Evolutionary conservation across 148 eudicot genomes (phyloP).

Genomic region (Fagopyrum homotropicum): DNA sequence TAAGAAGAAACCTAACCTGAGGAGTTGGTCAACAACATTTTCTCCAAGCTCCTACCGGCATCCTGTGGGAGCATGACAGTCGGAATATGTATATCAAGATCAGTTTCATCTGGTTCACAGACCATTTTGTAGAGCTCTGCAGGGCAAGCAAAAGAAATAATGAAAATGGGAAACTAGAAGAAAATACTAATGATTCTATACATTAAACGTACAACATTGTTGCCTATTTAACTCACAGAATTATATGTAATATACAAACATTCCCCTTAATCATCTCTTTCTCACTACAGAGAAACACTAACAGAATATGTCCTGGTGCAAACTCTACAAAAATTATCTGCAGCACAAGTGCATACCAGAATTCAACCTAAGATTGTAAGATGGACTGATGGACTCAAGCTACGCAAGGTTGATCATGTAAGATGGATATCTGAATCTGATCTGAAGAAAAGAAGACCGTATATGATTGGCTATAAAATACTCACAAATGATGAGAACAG

Average conservation of each 20-base stretch:
- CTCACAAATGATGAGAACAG: background rate
- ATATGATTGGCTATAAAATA: background rate
- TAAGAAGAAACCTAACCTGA: conserved; percentile 37
- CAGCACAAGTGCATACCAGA: background rate
- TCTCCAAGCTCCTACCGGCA: conserved; percentile 61
- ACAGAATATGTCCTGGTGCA: background rate
- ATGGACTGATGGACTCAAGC: background rate
- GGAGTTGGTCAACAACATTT: conserved; percentile 46
- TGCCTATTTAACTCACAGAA: background rate
- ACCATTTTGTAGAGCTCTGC: conserved; percentile 89
- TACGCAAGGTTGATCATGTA: background rate
- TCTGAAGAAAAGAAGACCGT: background rate
- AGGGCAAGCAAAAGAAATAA: conserved; percentile 11
- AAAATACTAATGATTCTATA: background rate
- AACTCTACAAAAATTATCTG: background rate
- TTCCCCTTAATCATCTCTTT: background rate
- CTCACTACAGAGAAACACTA: background rate
- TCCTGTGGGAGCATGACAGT: conserved; percentile 74
- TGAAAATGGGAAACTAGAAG: background rate
- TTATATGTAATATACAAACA: background rate
- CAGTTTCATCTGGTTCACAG: conserved; percentile 80
- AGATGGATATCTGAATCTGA: background rate
- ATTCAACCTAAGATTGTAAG: background rate
- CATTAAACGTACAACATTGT: background rate
- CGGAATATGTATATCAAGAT: conserved; percentile 75